Evolutionary conservation across 2,329 filamentous ascomycete species (phyloP), one percentile per base, ranked within the genome.

Genomic region (Aspergillus awamori): DNA sequence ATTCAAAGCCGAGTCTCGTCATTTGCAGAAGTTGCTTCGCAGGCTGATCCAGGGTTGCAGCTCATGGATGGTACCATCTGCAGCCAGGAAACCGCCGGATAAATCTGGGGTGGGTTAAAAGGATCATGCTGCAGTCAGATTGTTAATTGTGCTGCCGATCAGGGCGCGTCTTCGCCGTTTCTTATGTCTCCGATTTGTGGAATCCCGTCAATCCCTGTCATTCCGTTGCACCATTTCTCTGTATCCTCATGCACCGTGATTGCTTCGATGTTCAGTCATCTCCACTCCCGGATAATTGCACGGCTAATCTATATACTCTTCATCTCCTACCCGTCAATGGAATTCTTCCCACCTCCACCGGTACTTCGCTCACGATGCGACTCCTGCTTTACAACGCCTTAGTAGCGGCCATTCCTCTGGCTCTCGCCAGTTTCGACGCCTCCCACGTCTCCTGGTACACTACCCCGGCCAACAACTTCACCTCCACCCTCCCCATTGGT

Each of bases 391-490:
- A 13, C 36, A 22, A 28, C 24, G 5, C 33, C 2, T 5, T 41
- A 8, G 6, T 20, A 6, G 6, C n/a, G 13, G 17, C 7, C 22
- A 24, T 20, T 17, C 13, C 30, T 36, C 15, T 33, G 15, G 24
- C 22, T n/a, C 22, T 30, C 24, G 20, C 11, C 1, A n/a, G 17
- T 2, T 33, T 33, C 26, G 11, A 43, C 24, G 13, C 53, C n/a
- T 43, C 53, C 13, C 17, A 22, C 8, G 8, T 33, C 17, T 28
- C 60, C 11, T 67, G 63, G 61, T 63, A 63, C 51, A 65, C 53
- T 24, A 54, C 45, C 22, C 58, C 64, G 10, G 68, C 67, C 28
- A 59, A 54, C 2, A 61, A 64, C 53, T 70, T 66, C 57, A 62
- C 59, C 33, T 49, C 53, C n/a, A 59, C 62, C 20, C 53, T 66